Evolutionary conservation across 1,284 basidiomycete species (phyloP), one percentile per base, ranked within the genome.

Genomic region (Austropuccinia psidii): DNA sequence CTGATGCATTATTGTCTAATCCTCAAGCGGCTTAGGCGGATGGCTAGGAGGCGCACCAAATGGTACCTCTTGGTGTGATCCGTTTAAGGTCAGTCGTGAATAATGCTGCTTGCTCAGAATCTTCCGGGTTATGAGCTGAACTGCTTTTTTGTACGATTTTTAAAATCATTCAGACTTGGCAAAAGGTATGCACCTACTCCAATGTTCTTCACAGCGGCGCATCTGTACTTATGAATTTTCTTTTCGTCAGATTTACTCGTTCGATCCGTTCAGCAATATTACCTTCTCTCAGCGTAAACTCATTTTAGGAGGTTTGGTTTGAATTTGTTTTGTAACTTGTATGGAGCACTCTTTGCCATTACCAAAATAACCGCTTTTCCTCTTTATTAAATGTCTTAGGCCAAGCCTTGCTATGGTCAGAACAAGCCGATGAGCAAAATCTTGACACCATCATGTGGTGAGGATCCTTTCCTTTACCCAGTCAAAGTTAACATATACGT

Each of bases 11-110:
- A n/a, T n/a, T n/a, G n/a, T n/a, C n/a, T n/a, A 4, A 13, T 89
- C 91, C n/a, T n/a, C n/a, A n/a, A 90, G 90, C 79, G 91, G 93
- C 15, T 87, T 82, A 0, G 91, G 91, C 4, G 86, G 81, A 49
- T 93, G 90, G 90, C 77, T 93, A 24, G 89, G 89, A n/a, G 82
- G 83, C 50, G 76, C 82, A 77, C 82, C 86, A 0, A 79, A 49
- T 83, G 84, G 83, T 78, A 78, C 83, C 75, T 83, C 82, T 57
- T 87, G 86, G 88, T 89, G 88, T 79, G 87, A 88, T 77, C 88
- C 88, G 1, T 88, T 87, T 85, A 89, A 89, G 47, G 60, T 58
- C 13, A 21, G 35, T 49, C 27, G 3, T n/a, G n/a, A n/a, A n/a
- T n/a, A n/a, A n/a, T n/a, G n/a, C n/a, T n/a, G n/a, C n/a, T n/a